Percentiles rank a stretch among this genome's conserved stretches.
These are phyloP conservation scores for Ophiocordyceps polyrhachis-furcata DNA, from an alignment of 2,329 filamentous ascomycete species.

Conservation along the genomic window DNA sequence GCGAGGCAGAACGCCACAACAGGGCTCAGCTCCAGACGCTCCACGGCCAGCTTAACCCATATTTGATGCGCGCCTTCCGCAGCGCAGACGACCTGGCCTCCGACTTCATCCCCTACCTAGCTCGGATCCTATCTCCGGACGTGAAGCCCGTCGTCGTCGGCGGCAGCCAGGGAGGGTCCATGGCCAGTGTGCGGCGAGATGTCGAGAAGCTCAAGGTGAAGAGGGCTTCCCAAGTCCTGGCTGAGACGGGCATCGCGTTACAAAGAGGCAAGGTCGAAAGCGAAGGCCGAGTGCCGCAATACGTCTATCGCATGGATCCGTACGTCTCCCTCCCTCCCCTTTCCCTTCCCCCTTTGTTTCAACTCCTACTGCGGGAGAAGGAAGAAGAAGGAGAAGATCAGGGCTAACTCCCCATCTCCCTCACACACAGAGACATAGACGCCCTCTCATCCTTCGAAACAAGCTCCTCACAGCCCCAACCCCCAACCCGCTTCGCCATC, in stretches of 20 bases:
- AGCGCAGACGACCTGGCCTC: slow-evolving; percentile 59
- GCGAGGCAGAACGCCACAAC: slow-evolving; percentile 66
- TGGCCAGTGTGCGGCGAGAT: slow-evolving; percentile 76
- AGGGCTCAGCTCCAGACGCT: slow-evolving; percentile 54
- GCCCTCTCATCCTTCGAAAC: slow-evolving; percentile 58
- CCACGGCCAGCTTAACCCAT: slow-evolving; percentile 52
- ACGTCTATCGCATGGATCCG: slow-evolving; percentile 91
- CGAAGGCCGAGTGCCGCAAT: slow-evolving; percentile 47
- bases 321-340: slow-evolving; percentile 27
- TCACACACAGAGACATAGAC: slow-evolving; percentile 52
- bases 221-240: slow-evolving; percentile 63
- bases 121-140: slow-evolving; percentile 70
- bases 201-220: slow-evolving; percentile 65
- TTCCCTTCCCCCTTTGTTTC: background rate
- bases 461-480: slow-evolving; percentile 37
- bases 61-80: slow-evolving; percentile 59
- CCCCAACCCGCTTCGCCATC: slow-evolving; percentile 76
- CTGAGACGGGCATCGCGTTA: slow-evolving; percentile 64
- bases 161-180: slow-evolving; percentile 38
- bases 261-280: slow-evolving; percentile 64
- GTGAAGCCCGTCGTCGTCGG: slow-evolving; percentile 80
- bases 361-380: too few relatives aligned
- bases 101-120: slow-evolving; percentile 70
- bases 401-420: background rate
- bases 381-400: too few relatives aligned